Evolutionary conservation across 208 protist genomes (phyloP), one percentile per base, ranked within the genome.

Genomic region (Endotrypanum monterogeii): DNA sequence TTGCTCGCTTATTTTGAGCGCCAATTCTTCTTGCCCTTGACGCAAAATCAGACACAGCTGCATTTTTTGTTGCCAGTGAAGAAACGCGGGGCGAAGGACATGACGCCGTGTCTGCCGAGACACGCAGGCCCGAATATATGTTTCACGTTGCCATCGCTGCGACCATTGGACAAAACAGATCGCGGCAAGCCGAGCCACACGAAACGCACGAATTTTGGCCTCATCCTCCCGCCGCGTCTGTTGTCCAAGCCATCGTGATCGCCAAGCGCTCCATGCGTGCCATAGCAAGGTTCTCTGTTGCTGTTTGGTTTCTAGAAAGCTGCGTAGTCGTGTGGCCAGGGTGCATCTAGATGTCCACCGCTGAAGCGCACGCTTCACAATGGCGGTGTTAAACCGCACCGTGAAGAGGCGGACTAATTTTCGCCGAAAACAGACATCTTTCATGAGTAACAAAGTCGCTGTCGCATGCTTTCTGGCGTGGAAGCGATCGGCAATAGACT

Each of bases 31-130:
- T 35, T 73, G 76, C 4, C 58, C 66, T 30, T 44, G 71, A 0
- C 76, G 71, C 44, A 81, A 71, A 28, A 73, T 68, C 12, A 69
- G 3, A 52, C 71, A 20, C n/a, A 81, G 56, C 52, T 81, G 69
- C 48, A 67, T 48, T 4, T 71, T 70, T 28, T n/a, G 2, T 3
- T 61, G 71, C 76, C 76, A 81, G 57, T 35, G 52, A 18, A 72
- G 55, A 32, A 81, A 73, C n/a, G 61, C 18, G 0, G 76, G 63
- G 44, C 35, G 52, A 14, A 81, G 48, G 8, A 76, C 14, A 5
- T 48, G 35, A 8, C 48, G 39, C 25, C 50, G 71, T 30, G 60
- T 54, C 32, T 46, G 61, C 57, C 51, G 71, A 30, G 20, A 23
- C 12, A 52, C 66, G 18, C 25, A 73, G 20, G 9, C 1, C 28